Evolutionary conservation across 2,329 filamentous ascomycete species (phyloP).

Genomic region (Neonectria hederae): DNA sequence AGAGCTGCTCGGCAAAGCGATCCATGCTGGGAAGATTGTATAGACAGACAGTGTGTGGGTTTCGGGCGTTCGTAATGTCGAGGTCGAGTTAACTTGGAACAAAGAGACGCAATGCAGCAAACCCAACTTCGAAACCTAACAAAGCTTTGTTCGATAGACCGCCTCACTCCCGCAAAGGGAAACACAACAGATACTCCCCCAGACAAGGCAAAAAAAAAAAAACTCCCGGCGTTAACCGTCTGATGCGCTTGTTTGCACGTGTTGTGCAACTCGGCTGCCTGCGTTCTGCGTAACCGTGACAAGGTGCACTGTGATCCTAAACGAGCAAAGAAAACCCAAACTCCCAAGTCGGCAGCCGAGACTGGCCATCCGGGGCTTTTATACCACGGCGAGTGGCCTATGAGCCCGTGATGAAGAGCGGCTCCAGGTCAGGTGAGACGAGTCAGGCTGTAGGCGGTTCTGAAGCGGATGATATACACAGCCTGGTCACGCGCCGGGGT

Average conservation of each 20-base stretch:
- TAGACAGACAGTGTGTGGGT: neutral
- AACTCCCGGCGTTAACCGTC: neutral
- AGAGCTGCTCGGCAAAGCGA: constrained; percentile 37
- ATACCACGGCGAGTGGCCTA: neutral
- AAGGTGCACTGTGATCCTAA: neutral
- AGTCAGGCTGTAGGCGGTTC: constrained; percentile 14
- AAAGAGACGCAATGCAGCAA: neutral
- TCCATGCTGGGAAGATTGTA: constrained; percentile 28
- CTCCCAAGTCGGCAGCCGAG: neutral
- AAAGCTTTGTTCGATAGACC: neutral
- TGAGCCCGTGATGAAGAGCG: constrained; percentile 16
- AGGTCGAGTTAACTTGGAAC: neutral
- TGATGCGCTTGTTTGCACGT: neutral
- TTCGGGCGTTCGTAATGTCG: neutral
- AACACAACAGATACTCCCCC: neutral
- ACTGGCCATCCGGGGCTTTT: neutral
- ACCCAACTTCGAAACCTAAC: neutral
- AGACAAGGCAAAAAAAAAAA: neutral
- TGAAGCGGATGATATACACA: constrained; percentile 13
- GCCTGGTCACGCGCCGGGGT: constrained; percentile 15
- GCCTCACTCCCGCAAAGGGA: neutral
- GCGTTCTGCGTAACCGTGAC: neutral
- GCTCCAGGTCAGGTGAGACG: constrained; percentile 19
- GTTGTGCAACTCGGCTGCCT: neutral
- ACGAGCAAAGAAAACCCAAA: neutral